Conservation (phyloP, 148 eudicot species). For the Camellia sinensis region DNA sequence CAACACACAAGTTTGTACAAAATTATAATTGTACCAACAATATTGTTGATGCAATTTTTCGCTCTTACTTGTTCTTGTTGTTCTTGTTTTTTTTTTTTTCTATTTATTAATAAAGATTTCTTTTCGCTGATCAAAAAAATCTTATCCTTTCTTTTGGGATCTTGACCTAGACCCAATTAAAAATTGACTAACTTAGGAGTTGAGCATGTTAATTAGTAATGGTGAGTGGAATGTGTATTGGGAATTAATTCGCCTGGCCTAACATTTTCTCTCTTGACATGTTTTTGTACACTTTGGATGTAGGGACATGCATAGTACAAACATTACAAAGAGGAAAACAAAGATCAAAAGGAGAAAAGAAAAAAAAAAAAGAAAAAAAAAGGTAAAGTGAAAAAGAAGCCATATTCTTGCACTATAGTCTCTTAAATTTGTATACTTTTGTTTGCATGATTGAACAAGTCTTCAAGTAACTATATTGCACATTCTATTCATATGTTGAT, state of each 20-base stretch:
- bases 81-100: too few species aligned
- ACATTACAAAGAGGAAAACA: background rate
- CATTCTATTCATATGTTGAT: background rate
- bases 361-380: background rate
- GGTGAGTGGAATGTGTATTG: background rate
- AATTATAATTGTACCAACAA: too few species aligned
- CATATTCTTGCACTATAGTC: background rate
- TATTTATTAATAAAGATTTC: too few species aligned
- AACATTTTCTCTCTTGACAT: too few species aligned
- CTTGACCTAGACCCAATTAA: background rate
- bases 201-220: too few species aligned
- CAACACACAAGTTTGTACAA: too few species aligned
- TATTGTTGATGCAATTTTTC: too few species aligned
- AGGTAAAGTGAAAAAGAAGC: background rate
- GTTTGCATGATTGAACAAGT: background rate
- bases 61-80: too few species aligned
- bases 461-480: background rate
- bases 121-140: background rate
- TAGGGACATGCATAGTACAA: too few species aligned
- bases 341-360: background rate
- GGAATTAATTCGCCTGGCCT: background rate
- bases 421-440: background rate
- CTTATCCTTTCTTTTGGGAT: background rate
- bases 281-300: background rate
- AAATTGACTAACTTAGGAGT: background rate